Conservation (phyloP, 495 filamentous ascomycete species). For the Trichoderma orchidacearum region DNA sequence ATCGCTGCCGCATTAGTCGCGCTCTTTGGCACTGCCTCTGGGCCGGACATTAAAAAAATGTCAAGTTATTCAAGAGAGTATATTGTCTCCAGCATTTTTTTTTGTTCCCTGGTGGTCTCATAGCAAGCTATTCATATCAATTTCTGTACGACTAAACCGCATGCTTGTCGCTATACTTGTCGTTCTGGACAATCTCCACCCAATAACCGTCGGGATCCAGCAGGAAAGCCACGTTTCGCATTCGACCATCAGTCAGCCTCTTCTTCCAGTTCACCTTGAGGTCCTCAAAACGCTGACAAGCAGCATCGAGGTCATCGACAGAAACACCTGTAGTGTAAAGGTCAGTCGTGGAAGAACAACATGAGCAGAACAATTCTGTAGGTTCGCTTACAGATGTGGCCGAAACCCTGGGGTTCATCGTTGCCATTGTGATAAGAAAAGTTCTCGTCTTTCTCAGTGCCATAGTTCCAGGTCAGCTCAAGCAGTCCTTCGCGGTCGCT, state of each 20-base stretch:
- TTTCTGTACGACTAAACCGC: background rate
- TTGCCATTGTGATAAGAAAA: slow-evolving; percentile 93
- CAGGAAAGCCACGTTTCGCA: slow-evolving; percentile 92
- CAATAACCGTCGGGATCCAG: slow-evolving; percentile 89
- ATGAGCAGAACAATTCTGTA: background rate
- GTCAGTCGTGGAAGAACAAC: slow-evolving; percentile 12
- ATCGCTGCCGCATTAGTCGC: too few relatives aligned
- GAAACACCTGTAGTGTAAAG: slow-evolving; percentile 42
- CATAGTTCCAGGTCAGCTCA: slow-evolving; percentile 94
- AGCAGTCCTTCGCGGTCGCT: slow-evolving; percentile 69
- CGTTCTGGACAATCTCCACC: slow-evolving; percentile 80
- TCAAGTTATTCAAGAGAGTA: too few relatives aligned
- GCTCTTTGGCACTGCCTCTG: too few relatives aligned
- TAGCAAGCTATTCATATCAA: too few relatives aligned
- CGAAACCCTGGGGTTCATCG: slow-evolving; percentile 81
- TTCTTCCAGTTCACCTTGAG: slow-evolving; percentile 86
- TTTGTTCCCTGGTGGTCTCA: too few relatives aligned
- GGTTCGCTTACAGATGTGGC: slow-evolving; percentile 62
- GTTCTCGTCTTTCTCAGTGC: slow-evolving; percentile 75
- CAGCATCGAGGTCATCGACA: slow-evolving; percentile 80
- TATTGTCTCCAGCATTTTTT: too few relatives aligned
- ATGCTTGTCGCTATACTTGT: slow-evolving; percentile 35
- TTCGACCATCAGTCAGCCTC: slow-evolving; percentile 76
- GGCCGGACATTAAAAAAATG: too few relatives aligned
- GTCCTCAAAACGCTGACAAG: slow-evolving; percentile 73